Evolutionary conservation across 495 filamentous ascomycete genomes (phyloP).

Genomic region (Tuber calosporum): DNA sequence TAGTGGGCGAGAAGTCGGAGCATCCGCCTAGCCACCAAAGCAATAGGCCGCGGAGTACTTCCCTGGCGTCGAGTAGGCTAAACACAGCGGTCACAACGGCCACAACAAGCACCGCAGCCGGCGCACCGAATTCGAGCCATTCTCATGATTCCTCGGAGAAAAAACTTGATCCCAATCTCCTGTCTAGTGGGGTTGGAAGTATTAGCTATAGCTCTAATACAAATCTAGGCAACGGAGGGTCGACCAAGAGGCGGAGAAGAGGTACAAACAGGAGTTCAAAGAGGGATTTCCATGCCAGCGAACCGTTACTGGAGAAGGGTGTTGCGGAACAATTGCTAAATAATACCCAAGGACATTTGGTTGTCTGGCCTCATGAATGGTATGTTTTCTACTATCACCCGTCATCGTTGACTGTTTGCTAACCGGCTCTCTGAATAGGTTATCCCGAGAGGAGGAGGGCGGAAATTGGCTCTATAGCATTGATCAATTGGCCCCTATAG

Average conservation of each 20-base stretch:
- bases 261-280: slow-evolving; percentile 69
- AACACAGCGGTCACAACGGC: slow-evolving; percentile 36
- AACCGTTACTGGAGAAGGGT: slow-evolving; percentile 62
- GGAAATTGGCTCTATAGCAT: slow-evolving; percentile 97
- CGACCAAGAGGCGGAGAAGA: slow-evolving; percentile 55
- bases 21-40: slow-evolving; percentile 32
- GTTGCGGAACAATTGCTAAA: slow-evolving; percentile 75
- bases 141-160: slow-evolving; percentile 21
- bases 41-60: slow-evolving; percentile 30
- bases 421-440: slow-evolving; percentile 28
- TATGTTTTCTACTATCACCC: not conserved
- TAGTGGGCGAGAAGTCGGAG: slow-evolving; percentile 47
- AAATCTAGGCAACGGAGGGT: slow-evolving; percentile 44
- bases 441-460: slow-evolving; percentile 78
- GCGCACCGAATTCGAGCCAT: slow-evolving; percentile 11
- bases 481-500: slow-evolving; percentile 87
- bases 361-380: slow-evolving; percentile 94
- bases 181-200: slow-evolving; percentile 9
- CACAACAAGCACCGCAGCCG: slow-evolving; percentile 24
- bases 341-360: slow-evolving; percentile 78
- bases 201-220: slow-evolving; percentile 21
- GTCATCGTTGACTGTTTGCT: not conserved
- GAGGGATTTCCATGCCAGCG: slow-evolving; percentile 60
- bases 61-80: slow-evolving; percentile 32
- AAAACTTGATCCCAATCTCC: slow-evolving; percentile 21